Base-by-base conservation (phyloP, 2,329 filamentous ascomycete species). In the Dryadomyces sulphureus region DNA sequence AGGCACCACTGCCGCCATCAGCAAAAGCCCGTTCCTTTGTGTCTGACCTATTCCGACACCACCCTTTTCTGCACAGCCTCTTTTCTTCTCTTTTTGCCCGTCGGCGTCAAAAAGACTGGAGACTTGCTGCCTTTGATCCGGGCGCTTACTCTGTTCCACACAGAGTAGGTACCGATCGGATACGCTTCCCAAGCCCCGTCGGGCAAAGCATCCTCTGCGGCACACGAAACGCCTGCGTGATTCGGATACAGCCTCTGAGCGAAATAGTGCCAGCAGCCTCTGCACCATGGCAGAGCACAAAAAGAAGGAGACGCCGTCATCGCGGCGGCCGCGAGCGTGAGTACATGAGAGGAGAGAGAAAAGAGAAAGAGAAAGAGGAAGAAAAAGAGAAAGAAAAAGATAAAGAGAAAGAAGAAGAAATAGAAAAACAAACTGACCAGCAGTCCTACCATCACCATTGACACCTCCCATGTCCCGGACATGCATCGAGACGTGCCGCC, bases 401-500 rank as follows among this genome's bases (percentile, higher is more conserved):
- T 5, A 7, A 7, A 9, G 9, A 5, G 1, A 8, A n/a, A n/a
- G 14, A 19, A 22, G 9, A 14, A n/a, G 21, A 25, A 8, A 30
- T 9, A 17, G 21, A 14, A 36, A 40, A 21, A 41, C 43, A 25
- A 16, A 12, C 21, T 4, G 16, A 34, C 30, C 11, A 20, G 42
- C 49, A 74, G 70, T 38, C 71, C 70, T 32, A 72, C 70, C 45
- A 74, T 74, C 49, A 75, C 68, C 44, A 73, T 75, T 45, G 69
- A 74, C 52, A 73, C 70, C 12, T 66, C 70, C 8, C 46, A 49
- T 40, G 50, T 56, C 16, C 39, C 54, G 45, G 56, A 59, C 34
- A 58, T 24, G 50, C 53, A 62, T 4, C 47, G 50, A n/a, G 59
- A 60, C 48, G 56, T 48, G 54, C 57, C 47, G 5, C 51, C 52